Evolutionary conservation across 2,329 filamentous ascomycete genomes (phyloP), one percentile per base, ranked within the genome.

Genomic region (Elsinoe australis): DNA sequence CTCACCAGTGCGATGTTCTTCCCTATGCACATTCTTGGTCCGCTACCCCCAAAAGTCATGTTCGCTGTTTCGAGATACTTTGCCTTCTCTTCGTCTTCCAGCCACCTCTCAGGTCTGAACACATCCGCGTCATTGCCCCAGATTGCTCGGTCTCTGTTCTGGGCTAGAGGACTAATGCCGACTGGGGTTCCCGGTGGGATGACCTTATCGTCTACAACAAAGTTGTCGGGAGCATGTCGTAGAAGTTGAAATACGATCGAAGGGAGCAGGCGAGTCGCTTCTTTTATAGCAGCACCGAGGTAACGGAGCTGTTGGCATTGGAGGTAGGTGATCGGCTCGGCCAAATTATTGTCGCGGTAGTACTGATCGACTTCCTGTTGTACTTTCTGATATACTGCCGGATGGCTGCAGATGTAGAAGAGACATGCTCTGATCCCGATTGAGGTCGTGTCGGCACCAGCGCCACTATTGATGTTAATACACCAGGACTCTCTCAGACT

Each of bases 41-140:
- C 56, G n/a, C 39, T 51, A 3, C 55, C 56, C 7, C 56, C 56
- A 32, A 52, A 58, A 12, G 51, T 54, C 31, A 57, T 42, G 33
- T 53, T 48, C 5, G 45, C 50, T 17, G 51, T 28, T 21, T 58
- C 54, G 36, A 56, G 48, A 9, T 53, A 51, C 24, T 29, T 35
- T 22, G 35, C 52, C 42, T 73, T 54, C 1, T 70, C 69, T 36
- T 61, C 63, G 22, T 69, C 62, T 72, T 55, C 52, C 3, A 56
- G 26, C 55, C 55, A 57, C 10, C 55, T 52, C 3, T 54, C 51
- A 1, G 55, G 54, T 10, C 49, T 38, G 31, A 55, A 55, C 0
- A 24, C 17, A 28, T 62, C 59, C 5, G 67, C 58, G 26, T 66
- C 59, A 17, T 31, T 10, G 5, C 52, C 52, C 36, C 39, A 53